Conservation (phyloP, 768 basidiomycete genomes). For the Hirschioporus abietinus region DNA sequence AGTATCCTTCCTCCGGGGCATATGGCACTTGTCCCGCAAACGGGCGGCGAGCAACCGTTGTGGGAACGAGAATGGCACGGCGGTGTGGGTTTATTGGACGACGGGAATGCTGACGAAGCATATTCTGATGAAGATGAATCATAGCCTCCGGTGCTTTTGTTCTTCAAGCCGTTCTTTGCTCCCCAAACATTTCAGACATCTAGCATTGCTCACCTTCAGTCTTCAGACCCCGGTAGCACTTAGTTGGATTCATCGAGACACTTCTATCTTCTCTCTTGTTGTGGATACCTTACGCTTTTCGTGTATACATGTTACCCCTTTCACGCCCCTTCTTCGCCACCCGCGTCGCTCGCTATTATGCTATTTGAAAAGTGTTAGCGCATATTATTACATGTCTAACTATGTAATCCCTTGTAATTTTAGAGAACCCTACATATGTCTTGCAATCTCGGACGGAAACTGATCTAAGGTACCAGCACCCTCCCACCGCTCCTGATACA, state of each 20-base stretch:
- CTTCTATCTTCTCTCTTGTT: not conserved
- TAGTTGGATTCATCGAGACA: not conserved
- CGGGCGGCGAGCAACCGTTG: slow-evolving; percentile 33
- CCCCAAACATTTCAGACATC: not conserved
- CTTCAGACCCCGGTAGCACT: too few relatives aligned
- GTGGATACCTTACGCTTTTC: not conserved
- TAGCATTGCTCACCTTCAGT: not conserved
- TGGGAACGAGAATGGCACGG: slow-evolving; percentile 89
- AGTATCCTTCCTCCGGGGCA: slow-evolving; percentile 54
- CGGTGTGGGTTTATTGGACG: slow-evolving; percentile 48
- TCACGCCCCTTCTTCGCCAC: not conserved
- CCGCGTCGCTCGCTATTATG: not conserved
- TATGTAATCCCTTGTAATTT: not conserved
- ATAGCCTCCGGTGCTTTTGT: not conserved
- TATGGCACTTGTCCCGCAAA: slow-evolving; percentile 39
- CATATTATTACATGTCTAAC: not conserved
- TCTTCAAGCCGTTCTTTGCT: not conserved
- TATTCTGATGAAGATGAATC: slow-evolving; percentile 34
- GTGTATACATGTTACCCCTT: not conserved
- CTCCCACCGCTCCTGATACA: too few relatives aligned
- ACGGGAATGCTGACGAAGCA: slow-evolving; percentile 41
- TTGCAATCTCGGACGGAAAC: too few relatives aligned
- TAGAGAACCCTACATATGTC: not conserved
- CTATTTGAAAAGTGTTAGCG: not conserved
- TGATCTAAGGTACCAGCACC: too few relatives aligned